These are phyloP conservation scores for Scenedesmus sp. DNA, from an alignment of 163 green algal genomes.

Conservation along the genomic window DNA sequence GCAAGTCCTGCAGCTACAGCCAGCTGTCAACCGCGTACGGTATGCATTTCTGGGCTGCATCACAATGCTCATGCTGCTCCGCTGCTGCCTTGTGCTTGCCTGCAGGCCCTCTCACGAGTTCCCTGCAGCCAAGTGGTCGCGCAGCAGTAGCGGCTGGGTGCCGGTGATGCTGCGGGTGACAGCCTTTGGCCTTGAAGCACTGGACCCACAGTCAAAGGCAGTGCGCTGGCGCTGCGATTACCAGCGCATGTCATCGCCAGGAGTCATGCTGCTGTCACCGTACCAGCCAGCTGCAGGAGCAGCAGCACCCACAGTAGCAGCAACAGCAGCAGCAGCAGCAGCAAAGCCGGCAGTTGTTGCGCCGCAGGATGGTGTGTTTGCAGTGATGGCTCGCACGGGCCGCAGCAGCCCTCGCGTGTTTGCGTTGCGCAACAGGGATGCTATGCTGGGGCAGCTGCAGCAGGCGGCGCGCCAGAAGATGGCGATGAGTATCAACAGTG, in stretches of 20 bases:
- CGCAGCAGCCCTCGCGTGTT: constrained; percentile 72
- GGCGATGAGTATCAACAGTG: constrained; percentile 71
- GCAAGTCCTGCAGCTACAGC: too few species aligned
- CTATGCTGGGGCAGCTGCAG: constrained; percentile 65
- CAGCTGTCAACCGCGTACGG: not conserved
- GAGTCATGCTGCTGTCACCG: constrained; percentile 56
- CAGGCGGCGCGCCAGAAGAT: constrained; percentile 65
- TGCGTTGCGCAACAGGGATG: constrained; percentile 61
- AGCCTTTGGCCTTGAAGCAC: constrained; percentile 69
- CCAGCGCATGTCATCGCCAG: constrained; percentile 59
- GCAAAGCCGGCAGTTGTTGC: not conserved
- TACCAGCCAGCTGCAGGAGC: constrained; percentile 18
- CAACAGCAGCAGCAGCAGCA: not conserved
- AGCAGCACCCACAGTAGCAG: constrained; percentile 33
- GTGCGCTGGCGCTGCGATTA: constrained; percentile 71
- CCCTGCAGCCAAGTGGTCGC: constrained; percentile 55
- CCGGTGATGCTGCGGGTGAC: constrained; percentile 69
- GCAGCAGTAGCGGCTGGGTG: constrained; percentile 62
- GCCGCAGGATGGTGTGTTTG: constrained; percentile 59
- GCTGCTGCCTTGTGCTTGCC: not conserved
- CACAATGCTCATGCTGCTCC: not conserved
- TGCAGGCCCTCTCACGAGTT: constrained; percentile 67
- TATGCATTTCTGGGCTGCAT: not conserved
- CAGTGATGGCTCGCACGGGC: constrained; percentile 60
- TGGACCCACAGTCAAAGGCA: constrained; percentile 57